phyloP scores from a whole-genome alignment of 345 rosid genomes.

The Ceriops tagal region DNA sequence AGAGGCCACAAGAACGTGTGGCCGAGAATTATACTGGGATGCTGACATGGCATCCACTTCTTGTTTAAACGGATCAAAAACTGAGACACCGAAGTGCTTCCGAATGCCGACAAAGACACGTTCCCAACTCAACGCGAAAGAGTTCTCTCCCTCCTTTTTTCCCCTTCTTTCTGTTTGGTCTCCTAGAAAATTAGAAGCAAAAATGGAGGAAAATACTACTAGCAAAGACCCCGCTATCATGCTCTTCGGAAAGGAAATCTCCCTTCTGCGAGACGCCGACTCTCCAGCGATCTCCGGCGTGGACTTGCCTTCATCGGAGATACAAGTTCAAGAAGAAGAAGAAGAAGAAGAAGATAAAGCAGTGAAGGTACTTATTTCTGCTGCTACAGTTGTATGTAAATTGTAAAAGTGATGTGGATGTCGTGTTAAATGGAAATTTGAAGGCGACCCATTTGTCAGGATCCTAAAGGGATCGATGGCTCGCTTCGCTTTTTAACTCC shows the following conservation, averaged over 20 bases:
- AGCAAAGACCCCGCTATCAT: slow-evolving; percentile 55
- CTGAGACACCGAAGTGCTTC: slow-evolving; percentile 20
- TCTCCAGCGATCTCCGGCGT: slow-evolving; percentile 16
- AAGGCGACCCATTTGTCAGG: slow-evolving; percentile 22
- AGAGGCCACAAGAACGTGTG: slow-evolving; percentile 86
- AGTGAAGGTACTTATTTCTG: slow-evolving; percentile 45
- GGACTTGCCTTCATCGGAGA: slow-evolving; percentile 8
- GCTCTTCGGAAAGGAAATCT: slow-evolving; percentile 78
- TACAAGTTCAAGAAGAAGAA: slow-evolving; percentile 16
- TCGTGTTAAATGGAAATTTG: slow-evolving; percentile 13
- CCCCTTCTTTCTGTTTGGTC: slow-evolving; percentile 18
- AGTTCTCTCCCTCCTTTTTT: slow-evolving; percentile 30
- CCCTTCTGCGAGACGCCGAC: slow-evolving; percentile 35
- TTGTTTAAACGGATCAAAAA: slow-evolving; percentile 64
- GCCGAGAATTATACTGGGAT: slow-evolving; percentile 59
- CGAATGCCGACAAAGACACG: slow-evolving; percentile 25
- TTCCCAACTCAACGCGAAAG: not conserved
- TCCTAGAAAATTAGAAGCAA: slow-evolving; percentile 19
- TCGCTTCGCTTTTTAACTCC: slow-evolving; percentile 13
- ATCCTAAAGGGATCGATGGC: slow-evolving; percentile 18
- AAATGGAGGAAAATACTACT: slow-evolving; percentile 38
- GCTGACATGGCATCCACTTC: slow-evolving; percentile 73
- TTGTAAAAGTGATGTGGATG: not conserved
- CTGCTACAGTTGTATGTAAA: not conserved
- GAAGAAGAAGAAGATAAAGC: slow-evolving; percentile 24